Evolutionary conservation across 345 rosid species (phyloP).

Genomic region (Mangifera indica): DNA sequence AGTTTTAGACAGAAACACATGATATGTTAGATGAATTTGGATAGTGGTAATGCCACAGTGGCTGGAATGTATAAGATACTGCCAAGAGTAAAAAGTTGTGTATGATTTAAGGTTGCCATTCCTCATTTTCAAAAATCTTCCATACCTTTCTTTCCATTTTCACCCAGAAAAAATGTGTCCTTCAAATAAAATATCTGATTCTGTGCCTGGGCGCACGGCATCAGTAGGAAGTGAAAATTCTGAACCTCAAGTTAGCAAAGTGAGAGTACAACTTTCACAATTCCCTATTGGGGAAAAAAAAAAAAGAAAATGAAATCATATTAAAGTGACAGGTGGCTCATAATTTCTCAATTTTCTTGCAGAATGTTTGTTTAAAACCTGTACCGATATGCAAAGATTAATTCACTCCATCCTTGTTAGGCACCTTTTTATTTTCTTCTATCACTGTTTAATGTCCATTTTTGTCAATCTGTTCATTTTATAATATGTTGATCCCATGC

Average conservation of each 20-base stretch:
- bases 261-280: background rate
- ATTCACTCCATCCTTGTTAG: background rate
- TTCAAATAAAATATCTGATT: background rate
- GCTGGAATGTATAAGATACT: background rate
- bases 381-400: background rate
- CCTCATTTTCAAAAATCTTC: background rate
- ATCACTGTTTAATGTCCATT: background rate
- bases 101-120: background rate
- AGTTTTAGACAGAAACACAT: background rate
- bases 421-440: background rate
- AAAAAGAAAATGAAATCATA: background rate
- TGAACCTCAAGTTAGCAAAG: background rate
- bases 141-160: background rate
- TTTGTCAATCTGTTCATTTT: background rate
- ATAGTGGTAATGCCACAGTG: background rate
- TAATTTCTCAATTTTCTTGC: background rate
- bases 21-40: background rate
- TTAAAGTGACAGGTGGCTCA: background rate
- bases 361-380: background rate
- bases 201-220: too few relatives aligned
- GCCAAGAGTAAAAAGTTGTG: background rate
- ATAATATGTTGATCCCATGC: too few relatives aligned
- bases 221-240: background rate
- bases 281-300: background rate
- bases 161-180: background rate